Base-by-base conservation (phyloP, 2,329 filamentous ascomycete species). In the Venturia aucupariae region DNA sequence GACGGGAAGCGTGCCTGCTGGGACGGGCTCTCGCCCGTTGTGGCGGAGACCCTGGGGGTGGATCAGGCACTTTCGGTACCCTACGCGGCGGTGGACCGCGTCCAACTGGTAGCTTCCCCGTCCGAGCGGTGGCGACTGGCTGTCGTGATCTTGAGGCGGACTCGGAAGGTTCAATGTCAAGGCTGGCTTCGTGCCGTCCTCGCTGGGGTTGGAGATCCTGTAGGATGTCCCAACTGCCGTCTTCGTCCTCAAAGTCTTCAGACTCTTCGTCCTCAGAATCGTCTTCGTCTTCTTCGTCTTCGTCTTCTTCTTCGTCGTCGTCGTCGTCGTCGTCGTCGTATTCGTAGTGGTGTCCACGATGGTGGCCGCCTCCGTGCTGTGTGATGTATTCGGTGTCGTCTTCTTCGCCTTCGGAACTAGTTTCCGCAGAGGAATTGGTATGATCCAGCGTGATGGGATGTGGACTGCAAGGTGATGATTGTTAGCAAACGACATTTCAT, bases 91-190 rank as follows among this genome's bases (percentile, higher is more conserved):
- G 42, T 19, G 62, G 38, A 30, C 39, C 62, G 62, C 42, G 55
- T 41, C 51, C 41, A 15, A 46, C 62, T 24, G 55, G 63, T 22
- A 30, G 38, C n/a, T 51, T 65, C 24, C 51, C 54, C n/a, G 30
- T 41, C 24, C 57, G 59, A 24, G 57, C 19, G 15, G 13, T 27
- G 17, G 35, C 13, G 11, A 32, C 38, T 27, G 64, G 65, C 10
- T 64, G 24, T 27, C 60, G 65, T 46, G 60, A 60, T 24, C 76
- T 74, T 24, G 79, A 81, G 27, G 79, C 79, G 32, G 79, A 81
- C 70, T 81, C 79, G n/a, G 75, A 78, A 32, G 79, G 79, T 30
- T 77, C 75, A 68, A 81, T 77, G 63, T 78, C 77, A 75, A 78
- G 73, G 57, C 69, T 72, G 55, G 72, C 70, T 65, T 74, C 71